Conservation (phyloP, 2,329 filamentous ascomycete genomes). For the Colletotrichum zoysiae region DNA sequence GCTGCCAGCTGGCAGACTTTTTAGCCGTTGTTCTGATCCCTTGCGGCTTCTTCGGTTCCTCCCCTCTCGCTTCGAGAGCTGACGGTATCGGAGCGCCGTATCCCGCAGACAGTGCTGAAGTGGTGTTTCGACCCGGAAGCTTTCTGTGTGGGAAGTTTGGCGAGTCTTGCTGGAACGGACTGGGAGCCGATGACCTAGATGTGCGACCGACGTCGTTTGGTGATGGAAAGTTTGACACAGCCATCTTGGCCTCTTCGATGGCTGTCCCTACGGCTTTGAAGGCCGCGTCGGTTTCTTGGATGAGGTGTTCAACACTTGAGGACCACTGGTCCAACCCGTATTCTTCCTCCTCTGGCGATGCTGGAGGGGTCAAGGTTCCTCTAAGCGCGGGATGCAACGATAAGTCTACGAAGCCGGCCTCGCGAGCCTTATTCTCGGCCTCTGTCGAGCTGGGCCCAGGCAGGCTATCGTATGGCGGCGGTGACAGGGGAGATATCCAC, state of each 20-base stretch:
- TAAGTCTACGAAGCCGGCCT: conserved; percentile 27
- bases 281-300: conserved; percentile 63
- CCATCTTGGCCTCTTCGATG: conserved; percentile 53
- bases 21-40: conserved; percentile 44
- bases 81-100: conserved; percentile 51
- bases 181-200: conserved; percentile 33
- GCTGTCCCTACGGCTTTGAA: conserved; percentile 60
- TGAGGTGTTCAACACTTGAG: conserved; percentile 59
- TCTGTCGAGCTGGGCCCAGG: conserved; percentile 5
- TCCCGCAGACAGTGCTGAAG: conserved; percentile 45
- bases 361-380: conserved; percentile 24
- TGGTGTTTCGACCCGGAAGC: conserved; percentile 43
- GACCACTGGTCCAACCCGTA: conserved; percentile 45
- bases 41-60: conserved; percentile 55
- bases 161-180: conserved; percentile 36
- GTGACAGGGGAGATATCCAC: conserved; percentile 31
- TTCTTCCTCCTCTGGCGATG: conserved; percentile 20
- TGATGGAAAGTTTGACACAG: conserved; percentile 43
- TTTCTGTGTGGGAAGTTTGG: conserved; percentile 39
- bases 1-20: conserved; percentile 61
- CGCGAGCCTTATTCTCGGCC: conserved; percentile 16
- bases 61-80: conserved; percentile 54
- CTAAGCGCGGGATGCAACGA: conserved; percentile 24
- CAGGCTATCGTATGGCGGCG: conserved; percentile 7
- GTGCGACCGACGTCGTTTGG: background rate